phyloP scores from a whole-genome alignment of 305 asterid genomes.

The Fraxinus ornus region DNA sequence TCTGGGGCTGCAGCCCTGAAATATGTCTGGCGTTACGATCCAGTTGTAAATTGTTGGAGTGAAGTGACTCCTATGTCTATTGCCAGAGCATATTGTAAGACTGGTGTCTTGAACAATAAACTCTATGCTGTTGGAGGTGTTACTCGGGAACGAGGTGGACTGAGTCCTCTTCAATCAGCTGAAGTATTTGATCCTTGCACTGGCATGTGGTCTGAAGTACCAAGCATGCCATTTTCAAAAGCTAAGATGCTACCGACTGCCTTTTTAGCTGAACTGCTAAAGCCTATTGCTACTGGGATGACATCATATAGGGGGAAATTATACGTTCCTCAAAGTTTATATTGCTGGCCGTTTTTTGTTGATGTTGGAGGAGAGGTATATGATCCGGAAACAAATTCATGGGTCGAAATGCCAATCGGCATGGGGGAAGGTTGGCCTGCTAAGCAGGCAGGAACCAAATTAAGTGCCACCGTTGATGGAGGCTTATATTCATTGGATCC shows the following conservation, averaged over 20 bases:
- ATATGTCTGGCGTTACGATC: constrained; percentile 68
- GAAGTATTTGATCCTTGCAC: constrained; percentile 76
- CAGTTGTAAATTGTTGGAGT: constrained; percentile 59
- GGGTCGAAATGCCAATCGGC: constrained; percentile 83
- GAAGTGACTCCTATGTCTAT: constrained; percentile 71
- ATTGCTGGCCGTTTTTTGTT: constrained; percentile 84
- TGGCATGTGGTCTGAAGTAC: constrained; percentile 67
- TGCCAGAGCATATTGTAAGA: constrained; percentile 79
- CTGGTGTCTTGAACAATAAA: constrained; percentile 67
- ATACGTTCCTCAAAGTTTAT: constrained; percentile 82
- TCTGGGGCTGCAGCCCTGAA: constrained; percentile 54
- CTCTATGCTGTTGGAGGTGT: constrained; percentile 90
- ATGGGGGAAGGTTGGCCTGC: constrained; percentile 98
- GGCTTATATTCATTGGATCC: constrained; percentile 81
- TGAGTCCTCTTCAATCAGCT: constrained; percentile 78
- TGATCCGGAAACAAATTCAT: constrained; percentile 72
- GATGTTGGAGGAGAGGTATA: constrained; percentile 95
- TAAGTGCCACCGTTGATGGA: constrained; percentile 76
- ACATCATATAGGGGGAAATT: constrained; percentile 70
- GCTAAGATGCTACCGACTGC: constrained; percentile 83
- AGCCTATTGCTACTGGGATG: constrained; percentile 91
- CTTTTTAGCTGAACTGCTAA: constrained; percentile 76
- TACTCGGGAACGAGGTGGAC: constrained; percentile 64
- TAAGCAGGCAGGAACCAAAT: constrained; percentile 74
- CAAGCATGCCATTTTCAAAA: constrained; percentile 88